phyloP scores from a whole-genome alignment of 176 grass and related monocot species.

The Otatea glauca region DNA sequence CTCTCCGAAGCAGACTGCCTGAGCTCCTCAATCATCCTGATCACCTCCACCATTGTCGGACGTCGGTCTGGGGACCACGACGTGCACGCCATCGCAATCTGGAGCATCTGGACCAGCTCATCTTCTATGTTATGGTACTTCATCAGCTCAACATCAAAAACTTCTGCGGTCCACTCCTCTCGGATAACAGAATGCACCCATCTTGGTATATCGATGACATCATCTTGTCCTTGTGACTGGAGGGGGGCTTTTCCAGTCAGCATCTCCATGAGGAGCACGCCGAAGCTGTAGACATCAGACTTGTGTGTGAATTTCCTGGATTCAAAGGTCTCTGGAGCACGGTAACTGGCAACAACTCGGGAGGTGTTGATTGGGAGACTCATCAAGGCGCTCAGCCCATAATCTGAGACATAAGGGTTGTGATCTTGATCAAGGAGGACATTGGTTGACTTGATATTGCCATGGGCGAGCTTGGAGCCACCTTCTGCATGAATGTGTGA shows the following conservation, averaged over 20 bases:
- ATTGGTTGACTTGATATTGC: conserved; percentile 97
- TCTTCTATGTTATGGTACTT: conserved; percentile 72
- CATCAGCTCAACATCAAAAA: conserved; percentile 81
- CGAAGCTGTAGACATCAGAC: conserved; percentile 92
- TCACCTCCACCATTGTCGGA: conserved; percentile 71
- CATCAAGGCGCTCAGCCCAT: conserved; percentile 65
- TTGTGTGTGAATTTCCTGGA: conserved; percentile 84
- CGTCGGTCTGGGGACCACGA: conserved; percentile 62
- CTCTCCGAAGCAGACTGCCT: conserved; percentile 53
- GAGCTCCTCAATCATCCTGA: conserved; percentile 80
- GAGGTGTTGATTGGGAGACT: conserved; percentile 71
- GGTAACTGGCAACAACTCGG: conserved; percentile 60
- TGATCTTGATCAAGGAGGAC: conserved; percentile 76
- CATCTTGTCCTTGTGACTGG: conserved; percentile 83
- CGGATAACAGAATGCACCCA: conserved; percentile 92
- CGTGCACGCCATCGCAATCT: conserved; percentile 84
- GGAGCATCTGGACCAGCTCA: conserved; percentile 93
- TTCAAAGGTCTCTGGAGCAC: conserved; percentile 83
- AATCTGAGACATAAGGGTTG: conserved; percentile 77
- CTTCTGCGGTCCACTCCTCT: conserved; percentile 98
- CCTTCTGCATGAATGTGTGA: conserved; percentile 82
- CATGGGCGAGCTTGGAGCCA: conserved; percentile 79
- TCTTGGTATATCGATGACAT: conserved; percentile 71
- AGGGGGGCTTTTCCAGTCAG: conserved; percentile 92
- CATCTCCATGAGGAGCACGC: conserved; percentile 94